Evolutionary conservation across 2,329 filamentous ascomycete genomes (phyloP).

Genomic region (Seiridium cupressi): DNA sequence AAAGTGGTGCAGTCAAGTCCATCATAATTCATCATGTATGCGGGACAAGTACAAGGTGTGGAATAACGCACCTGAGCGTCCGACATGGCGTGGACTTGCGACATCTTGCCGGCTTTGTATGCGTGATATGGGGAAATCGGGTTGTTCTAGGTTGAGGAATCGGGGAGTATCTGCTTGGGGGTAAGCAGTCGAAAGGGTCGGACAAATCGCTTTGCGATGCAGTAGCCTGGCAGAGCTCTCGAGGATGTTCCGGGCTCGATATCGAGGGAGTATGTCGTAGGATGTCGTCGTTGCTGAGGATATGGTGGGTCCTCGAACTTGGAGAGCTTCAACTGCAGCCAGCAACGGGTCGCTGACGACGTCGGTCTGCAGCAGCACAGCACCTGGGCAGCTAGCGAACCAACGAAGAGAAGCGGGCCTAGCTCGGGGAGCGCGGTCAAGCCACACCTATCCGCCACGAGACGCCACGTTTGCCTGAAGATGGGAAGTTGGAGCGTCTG

Average conservation of each 20-base stretch:
- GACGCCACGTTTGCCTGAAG: too few relatives aligned
- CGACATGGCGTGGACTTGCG: slow-evolving; percentile 89
- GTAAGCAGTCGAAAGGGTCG: too few relatives aligned
- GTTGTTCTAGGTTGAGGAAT: too few relatives aligned
- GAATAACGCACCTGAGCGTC: slow-evolving; percentile 78
- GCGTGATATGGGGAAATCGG: slow-evolving; percentile 12
- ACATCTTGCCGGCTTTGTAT: slow-evolving; percentile 64
- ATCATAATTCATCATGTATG: not conserved
- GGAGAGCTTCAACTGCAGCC: too few relatives aligned
- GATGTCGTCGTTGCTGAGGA: not conserved
- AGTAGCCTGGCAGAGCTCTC: too few relatives aligned
- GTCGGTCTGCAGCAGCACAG: not conserved
- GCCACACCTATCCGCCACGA: too few relatives aligned
- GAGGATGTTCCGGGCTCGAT: not conserved
- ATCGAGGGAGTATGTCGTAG: not conserved
- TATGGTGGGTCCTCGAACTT: not conserved
- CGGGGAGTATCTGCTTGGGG: too few relatives aligned
- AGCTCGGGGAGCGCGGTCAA: too few relatives aligned
- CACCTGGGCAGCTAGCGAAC: not conserved
- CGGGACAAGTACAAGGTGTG: not conserved
- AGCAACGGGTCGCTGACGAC: not conserved
- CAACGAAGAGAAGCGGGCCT: not conserved
- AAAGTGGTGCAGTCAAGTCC: too few relatives aligned
- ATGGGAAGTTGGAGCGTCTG: too few relatives aligned
- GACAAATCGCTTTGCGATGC: too few relatives aligned